phyloP scores from a whole-genome alignment of 306 rosid species.

The Mimosa pudica region DNA sequence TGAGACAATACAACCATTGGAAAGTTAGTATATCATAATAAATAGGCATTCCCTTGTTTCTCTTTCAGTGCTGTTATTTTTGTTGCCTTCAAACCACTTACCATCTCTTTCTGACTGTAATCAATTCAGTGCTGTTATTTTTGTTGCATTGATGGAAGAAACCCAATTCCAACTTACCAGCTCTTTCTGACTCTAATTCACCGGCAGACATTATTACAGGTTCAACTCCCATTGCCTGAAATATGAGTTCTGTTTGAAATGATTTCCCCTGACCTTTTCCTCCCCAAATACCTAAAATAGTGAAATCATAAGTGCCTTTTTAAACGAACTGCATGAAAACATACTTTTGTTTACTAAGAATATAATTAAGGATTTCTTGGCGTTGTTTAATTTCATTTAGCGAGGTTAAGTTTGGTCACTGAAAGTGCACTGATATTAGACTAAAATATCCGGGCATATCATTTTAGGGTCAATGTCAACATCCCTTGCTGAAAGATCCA shows the following conservation, averaged over 20 bases:
- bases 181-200: slow-evolving; percentile 94
- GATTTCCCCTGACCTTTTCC: slow-evolving; percentile 99
- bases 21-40: slow-evolving; percentile 23
- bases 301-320: slow-evolving; percentile 5
- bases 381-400: slow-evolving; percentile 9
- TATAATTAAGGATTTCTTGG: slow-evolving; percentile 3
- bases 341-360: slow-evolving; percentile 17
- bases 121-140: not conserved
- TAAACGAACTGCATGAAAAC: slow-evolving; percentile 16
- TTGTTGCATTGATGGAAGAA: slow-evolving; percentile 17
- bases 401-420: slow-evolving; percentile 15
- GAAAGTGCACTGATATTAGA: not conserved
- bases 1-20: slow-evolving; percentile 3
- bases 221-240: slow-evolving; percentile 92
- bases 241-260: slow-evolving; percentile 96
- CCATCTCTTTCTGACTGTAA: slow-evolving; percentile 97
- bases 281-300: slow-evolving; percentile 84
- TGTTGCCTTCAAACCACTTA: slow-evolving; percentile 36
- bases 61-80: slow-evolving; percentile 2
- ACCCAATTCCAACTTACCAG: slow-evolving; percentile 64
- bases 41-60: slow-evolving; percentile 20
- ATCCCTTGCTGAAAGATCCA: slow-evolving; percentile 9
- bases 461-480: slow-evolving; percentile 12
- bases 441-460: slow-evolving; percentile 1
- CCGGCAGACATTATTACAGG: slow-evolving; percentile 98